Percentiles rank a stretch among this genome's conserved stretches.
Conservation (phyloP, 2,329 filamentous ascomycete genomes). For the Cryphonectria naterciae region DNA sequence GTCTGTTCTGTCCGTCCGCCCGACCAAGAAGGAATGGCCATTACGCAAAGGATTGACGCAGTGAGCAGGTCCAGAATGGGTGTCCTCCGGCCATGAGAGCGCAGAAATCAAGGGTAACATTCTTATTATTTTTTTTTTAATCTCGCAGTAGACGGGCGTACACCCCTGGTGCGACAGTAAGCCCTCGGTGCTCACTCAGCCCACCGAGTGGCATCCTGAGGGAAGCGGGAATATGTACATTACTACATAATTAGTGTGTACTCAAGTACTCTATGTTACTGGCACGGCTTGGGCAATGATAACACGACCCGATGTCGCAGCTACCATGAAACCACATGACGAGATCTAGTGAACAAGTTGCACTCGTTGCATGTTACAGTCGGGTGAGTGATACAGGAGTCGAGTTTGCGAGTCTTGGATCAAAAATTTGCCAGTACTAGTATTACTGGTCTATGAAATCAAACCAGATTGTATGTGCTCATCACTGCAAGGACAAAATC, state of each 20-base stretch:
- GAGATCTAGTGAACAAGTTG: not conserved
- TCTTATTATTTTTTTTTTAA: not conserved
- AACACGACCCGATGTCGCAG: not conserved
- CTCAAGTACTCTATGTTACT: not conserved
- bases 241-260: not conserved
- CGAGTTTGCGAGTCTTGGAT: not conserved
- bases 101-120: not conserved
- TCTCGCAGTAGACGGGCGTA: not conserved
- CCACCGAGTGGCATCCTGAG: not conserved
- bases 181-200: constrained; percentile 1
- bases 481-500: not conserved
- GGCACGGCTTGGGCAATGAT: not conserved
- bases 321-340: not conserved
- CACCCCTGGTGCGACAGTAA: not conserved
- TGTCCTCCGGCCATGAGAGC: not conserved
- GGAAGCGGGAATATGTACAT: not conserved
- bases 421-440: constrained; percentile 19
- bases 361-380: not conserved
- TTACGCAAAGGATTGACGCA: not conserved
- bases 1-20: not conserved
- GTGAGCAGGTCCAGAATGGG: not conserved
- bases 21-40: not conserved
- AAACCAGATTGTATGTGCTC: constrained; percentile 18
- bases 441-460: constrained; percentile 25
- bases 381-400: not conserved